A percentile compares a stretch with the other conserved stretches of the same genome.
Conservation (phyloP, 176 grass and related monocot genomes). For the Typha latifolia region DNA sequence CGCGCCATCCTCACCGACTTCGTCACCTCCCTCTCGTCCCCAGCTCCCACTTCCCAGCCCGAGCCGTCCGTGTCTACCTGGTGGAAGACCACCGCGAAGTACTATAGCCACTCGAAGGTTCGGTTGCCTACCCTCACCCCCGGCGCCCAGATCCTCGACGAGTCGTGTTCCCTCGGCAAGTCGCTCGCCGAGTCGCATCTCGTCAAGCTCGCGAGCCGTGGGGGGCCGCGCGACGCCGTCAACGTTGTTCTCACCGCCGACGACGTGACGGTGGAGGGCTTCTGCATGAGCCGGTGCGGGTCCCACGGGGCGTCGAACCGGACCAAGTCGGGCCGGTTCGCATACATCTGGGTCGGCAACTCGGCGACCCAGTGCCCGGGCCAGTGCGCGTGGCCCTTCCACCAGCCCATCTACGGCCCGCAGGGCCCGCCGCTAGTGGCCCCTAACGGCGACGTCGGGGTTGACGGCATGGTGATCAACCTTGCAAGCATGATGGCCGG, state of each 20-base stretch:
- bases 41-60: constrained; percentile 5
- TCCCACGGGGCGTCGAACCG: constrained; percentile 51
- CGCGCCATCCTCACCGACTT: constrained; percentile 65
- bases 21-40: constrained; percentile 34
- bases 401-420: constrained; percentile 84
- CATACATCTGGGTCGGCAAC: constrained; percentile 89
- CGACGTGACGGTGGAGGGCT: constrained; percentile 76
- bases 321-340: constrained; percentile 47
- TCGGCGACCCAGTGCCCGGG: constrained; percentile 71
- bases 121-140: constrained; percentile 30
- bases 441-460: constrained; percentile 84
- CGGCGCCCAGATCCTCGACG: constrained; percentile 36
- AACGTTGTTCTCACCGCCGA: constrained; percentile 76
- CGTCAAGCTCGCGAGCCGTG: constrained; percentile 32
- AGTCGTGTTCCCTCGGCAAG: constrained; percentile 44
- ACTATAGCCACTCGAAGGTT: constrained; percentile 48
- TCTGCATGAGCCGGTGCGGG: constrained; percentile 88
- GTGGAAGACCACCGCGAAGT: constrained; percentile 68
- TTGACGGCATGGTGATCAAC: constrained; percentile 86
- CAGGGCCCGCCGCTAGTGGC: constrained; percentile 64
- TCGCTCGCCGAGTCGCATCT: constrained; percentile 36
- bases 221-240: constrained; percentile 30
- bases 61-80: constrained; percentile 55
- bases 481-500: constrained; percentile 79
- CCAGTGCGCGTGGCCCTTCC: constrained; percentile 92